phyloP scores from a whole-genome alignment of 129 eudicot species.

The Arctium lappa region DNA sequence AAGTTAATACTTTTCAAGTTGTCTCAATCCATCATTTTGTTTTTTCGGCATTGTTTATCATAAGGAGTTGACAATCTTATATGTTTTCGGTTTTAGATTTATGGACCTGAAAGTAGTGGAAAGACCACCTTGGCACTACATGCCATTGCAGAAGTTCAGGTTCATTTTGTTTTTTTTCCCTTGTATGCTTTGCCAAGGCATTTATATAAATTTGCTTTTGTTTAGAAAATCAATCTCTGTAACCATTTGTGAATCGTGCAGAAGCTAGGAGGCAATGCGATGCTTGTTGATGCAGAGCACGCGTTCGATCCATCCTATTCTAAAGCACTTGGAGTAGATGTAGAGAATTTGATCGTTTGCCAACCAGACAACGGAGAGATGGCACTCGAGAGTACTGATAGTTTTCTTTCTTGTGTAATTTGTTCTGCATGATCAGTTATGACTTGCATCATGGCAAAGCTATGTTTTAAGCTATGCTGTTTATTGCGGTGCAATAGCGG shows the following conservation, averaged over 20 bases:
- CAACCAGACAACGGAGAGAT: constrained; percentile 99
- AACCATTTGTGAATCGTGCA: constrained; percentile 22
- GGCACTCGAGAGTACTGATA: constrained; percentile 88
- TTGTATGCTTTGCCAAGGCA: neutral
- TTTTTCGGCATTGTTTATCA: neutral
- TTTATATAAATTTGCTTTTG: neutral
- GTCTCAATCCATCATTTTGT: neutral
- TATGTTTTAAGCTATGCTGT: neutral
- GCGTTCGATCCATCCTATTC: constrained; percentile 99
- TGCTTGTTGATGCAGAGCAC: constrained; percentile 99
- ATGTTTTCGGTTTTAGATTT: constrained; percentile 52
- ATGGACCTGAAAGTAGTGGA: constrained; percentile 99
- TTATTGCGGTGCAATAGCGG: too few species aligned
- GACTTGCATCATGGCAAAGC: constrained; percentile 12
- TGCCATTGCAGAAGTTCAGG: constrained; percentile 99
- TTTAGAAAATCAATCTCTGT: neutral
- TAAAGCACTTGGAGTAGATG: constrained; percentile 94
- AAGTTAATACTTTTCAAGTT: neutral
- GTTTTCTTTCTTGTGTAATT: constrained; percentile 19
- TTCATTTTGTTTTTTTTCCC: constrained; percentile 19
- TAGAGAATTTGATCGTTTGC: constrained; percentile 92
- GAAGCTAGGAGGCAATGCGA: constrained; percentile 95
- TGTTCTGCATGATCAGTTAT: constrained; percentile 9
- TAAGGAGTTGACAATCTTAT: neutral
- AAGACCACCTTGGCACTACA: constrained; percentile 96